Evolutionary conservation across 768 basidiomycete species (phyloP).

Genomic region (Mycena capillaripes): DNA sequence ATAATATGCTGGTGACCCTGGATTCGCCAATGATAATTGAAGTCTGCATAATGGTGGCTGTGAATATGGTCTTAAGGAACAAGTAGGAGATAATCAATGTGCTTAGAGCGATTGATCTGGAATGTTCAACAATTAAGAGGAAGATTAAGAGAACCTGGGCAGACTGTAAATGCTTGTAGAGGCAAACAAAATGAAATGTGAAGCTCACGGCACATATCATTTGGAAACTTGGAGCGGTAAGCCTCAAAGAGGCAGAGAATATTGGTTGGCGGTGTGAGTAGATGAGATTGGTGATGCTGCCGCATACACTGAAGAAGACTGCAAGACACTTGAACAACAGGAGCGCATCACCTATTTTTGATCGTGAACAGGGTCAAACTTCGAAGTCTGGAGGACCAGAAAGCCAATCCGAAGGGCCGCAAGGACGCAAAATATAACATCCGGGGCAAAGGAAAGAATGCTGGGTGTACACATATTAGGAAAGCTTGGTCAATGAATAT

Average conservation of each 20-base stretch:
- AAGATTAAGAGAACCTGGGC: background rate
- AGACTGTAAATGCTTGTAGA: background rate
- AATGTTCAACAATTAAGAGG: constrained; percentile 8
- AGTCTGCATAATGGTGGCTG: constrained; percentile 6
- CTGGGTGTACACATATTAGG: background rate
- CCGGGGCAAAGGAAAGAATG: constrained; percentile 9
- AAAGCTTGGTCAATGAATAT: too few relatives aligned
- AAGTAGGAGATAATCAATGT: constrained; percentile 9
- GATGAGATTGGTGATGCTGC: background rate
- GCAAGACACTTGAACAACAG: background rate
- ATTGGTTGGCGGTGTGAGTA: background rate
- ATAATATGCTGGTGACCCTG: background rate
- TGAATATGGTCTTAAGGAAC: constrained; percentile 10
- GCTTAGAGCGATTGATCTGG: constrained; percentile 1
- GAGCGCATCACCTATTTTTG: too few relatives aligned
- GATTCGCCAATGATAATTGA: background rate
- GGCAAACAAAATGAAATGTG: background rate
- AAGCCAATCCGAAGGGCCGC: background rate
- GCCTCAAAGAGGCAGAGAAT: background rate
- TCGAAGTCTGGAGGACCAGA: background rate
- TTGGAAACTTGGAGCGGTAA: constrained; percentile 7
- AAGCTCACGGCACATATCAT: background rate
- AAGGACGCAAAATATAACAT: background rate
- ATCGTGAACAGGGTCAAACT: background rate
- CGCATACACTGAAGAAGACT: background rate